Base-by-base conservation (phyloP, 345 rosid species). In the Streptanthus diversifolius region DNA sequence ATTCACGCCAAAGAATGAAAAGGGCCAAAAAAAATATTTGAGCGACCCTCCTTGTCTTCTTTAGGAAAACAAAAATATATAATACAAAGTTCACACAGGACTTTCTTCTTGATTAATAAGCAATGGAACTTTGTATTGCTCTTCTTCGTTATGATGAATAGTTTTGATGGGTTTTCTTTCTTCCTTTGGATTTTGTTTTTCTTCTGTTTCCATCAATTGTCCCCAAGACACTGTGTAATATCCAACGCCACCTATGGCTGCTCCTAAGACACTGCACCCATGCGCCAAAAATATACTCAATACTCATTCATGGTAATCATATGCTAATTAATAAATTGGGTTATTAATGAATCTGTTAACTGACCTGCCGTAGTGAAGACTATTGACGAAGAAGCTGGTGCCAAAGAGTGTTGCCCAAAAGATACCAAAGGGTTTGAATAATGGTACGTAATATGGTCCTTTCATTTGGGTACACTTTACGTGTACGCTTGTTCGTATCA, bases 331-430 rank as follows among this genome's bases (percentile, higher is more conserved):
- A 13, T 21, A 37, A 19, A 44, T 13, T 27, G 0, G 25, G 27
- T 30, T 54, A 32, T 49, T 11, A 25, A 70, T 39, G 35, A 69
- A 7, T 32, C 14, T 24, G 14, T 47, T 43, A 44, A 56, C 69
- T 7, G 5, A 89, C 98, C 92, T 92, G 73, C 92, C 98, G 41
- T 92, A 89, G 48, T 83, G 88, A 71, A 88, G 87, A 81, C 90
- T 83, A 59, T 84, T 86, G 40, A 82, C 84, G 59, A 90, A 92
- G 90, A 92, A 92, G 78, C 66, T 55, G 33, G 79, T 73, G 9
- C 91, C 92, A 9, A 90, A 87, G 63, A 82, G 43, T 27, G 86
- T 78, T 2, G 92, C 95, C 74, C 85, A 90, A 29, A 83, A 70
- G 25, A 87, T 82, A 70, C 95, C 91, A 56, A 90, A 87, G 19